Conservation (phyloP, 2,329 filamentous ascomycete species). For the Fusarium subtropicale region DNA sequence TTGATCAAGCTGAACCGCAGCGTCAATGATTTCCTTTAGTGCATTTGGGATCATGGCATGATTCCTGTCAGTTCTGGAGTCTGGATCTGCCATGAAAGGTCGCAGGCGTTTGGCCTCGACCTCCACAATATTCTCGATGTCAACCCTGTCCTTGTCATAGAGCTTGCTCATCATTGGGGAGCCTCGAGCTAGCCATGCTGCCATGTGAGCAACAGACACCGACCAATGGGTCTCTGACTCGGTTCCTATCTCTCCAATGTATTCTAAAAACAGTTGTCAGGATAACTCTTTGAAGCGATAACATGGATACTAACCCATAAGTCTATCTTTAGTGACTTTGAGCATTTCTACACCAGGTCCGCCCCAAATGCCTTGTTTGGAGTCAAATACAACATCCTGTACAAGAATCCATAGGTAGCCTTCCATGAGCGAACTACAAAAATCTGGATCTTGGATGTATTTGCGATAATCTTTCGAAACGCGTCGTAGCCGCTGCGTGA, state of each 20-base stretch:
- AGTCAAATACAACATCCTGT: neutral
- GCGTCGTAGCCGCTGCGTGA: rapidly evolving
- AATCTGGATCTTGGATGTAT: neutral
- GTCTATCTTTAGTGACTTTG: rapidly evolving
- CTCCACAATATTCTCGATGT: rapidly evolving
- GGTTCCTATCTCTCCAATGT: rapidly evolving
- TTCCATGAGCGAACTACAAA: neutral
- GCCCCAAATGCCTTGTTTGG: neutral
- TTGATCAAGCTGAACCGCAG: constrained; percentile 21
- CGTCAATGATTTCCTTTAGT: neutral
- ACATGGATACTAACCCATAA: constrained; percentile 5
- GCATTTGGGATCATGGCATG: neutral
- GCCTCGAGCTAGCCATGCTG: constrained; percentile 24
- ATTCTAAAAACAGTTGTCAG: neutral
- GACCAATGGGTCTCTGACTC: rapidly evolving
- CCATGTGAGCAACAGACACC: neutral
- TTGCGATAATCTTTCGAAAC: rapidly evolving
- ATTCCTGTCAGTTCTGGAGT: rapidly evolving
- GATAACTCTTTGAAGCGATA: rapidly evolving
- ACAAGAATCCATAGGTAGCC: constrained; percentile 15
- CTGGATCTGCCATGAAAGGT: neutral
- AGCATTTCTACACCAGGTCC: rapidly evolving
- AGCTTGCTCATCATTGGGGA: neutral
- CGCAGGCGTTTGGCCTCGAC: neutral
- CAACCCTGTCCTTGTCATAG: neutral